phyloP scores from a whole-genome alignment of 805 yeast species.

The Myxozyma mucilagina region DNA sequence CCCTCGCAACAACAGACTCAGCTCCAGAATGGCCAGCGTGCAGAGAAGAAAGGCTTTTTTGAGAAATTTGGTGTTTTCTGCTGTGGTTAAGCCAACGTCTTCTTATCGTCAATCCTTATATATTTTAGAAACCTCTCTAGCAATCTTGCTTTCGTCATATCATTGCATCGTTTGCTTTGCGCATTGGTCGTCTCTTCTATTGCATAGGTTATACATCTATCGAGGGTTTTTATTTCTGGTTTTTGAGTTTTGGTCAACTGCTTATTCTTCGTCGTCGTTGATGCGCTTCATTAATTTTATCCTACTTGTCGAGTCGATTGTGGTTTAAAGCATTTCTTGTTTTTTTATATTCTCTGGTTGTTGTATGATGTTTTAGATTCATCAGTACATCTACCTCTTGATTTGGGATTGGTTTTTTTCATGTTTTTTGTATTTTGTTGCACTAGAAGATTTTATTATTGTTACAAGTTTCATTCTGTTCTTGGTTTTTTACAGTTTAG shows the following conservation, averaged over 20 bases:
- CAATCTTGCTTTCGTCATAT: background rate
- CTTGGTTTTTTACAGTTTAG: background rate
- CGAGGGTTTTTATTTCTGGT: background rate
- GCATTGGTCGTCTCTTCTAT: background rate
- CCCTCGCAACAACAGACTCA: slow-evolving; percentile 25
- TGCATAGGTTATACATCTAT: background rate
- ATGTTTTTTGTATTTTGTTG: too few relatives aligned
- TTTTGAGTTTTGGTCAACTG: background rate
- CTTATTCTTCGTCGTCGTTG: background rate
- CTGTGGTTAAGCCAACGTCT: slow-evolving; percentile 35
- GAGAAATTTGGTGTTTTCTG: slow-evolving; percentile 38
- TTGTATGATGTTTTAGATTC: background rate
- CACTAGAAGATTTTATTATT: too few relatives aligned
- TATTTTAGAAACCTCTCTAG: background rate
- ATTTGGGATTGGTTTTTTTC: background rate
- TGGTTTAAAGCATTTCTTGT: background rate
- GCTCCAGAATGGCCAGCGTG: slow-evolving; percentile 22
- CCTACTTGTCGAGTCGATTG: background rate
- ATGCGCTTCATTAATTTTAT: background rate
- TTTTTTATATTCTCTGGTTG: background rate
- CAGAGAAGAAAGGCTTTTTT: slow-evolving; percentile 39
- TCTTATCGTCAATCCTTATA: background rate
- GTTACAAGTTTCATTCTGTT: background rate
- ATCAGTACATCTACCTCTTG: background rate
- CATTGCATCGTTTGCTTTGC: background rate